Base-by-base conservation (phyloP, 306 rosid genomes). In the Phaseolus lunatus region DNA sequence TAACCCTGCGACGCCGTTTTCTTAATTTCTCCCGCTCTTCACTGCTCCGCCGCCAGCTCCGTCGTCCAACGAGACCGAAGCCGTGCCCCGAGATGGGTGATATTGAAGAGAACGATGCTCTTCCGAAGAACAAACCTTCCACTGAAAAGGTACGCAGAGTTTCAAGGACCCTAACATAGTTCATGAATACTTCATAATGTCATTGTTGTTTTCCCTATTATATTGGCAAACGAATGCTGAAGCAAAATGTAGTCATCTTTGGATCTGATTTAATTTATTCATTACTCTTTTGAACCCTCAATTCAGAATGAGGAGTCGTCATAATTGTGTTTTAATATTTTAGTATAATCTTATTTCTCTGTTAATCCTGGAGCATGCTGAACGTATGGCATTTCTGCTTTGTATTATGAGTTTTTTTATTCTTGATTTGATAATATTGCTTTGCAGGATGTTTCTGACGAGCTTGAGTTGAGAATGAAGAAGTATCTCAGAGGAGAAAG, bases 401-500 rank as follows among this genome's bases (percentile, higher is more conserved):
- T 9, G 43, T 58, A 22, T 45, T 23, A 53, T 9, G 48, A 24
- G 27, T 44, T 49, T 61, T 44, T 23, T 70, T 1, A 8, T 72
- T 45, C 26, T 14, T 24, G 27, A 49, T 31, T 27, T 7, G 5
- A 5, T 44, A 33, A 33, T 35, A 4, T 68, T 72, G 37, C 15
- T 77, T 77, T 68, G 81, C 92, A 89, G 92, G 90, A 89, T 58
- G 67, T 84, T 10, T 13, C 81, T 43, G 82, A 88, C 74, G 98
- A 92, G 76, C 57, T 88, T 54, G 93, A 90, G 37, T 37, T 35
- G 75, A 92, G 54, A 70, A 69, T 79, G 15, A 82, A 89, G 79
- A 95, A 95, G 90, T 95, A 86, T 84, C 89, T 86, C 15, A 90
- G 99, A 82, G 99, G 99, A 39, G 89, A 80, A 67, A 87, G 80